Percentiles rank a stretch among this genome's conserved stretches.
phyloP scores from a whole-genome alignment of 2,329 filamentous ascomycete species.

The Colletotrichum spinosum region DNA sequence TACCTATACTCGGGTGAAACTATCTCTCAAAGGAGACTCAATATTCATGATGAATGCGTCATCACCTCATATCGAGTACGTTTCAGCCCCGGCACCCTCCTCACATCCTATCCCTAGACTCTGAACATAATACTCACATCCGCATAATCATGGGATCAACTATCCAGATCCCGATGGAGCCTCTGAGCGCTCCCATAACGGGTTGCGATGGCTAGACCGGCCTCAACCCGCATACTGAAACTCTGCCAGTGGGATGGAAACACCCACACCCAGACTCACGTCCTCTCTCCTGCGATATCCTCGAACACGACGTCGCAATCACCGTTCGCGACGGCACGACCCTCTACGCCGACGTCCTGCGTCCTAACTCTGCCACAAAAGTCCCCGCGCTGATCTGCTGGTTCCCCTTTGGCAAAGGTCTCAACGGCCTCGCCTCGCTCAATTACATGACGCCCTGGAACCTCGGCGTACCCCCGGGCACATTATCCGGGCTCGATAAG shows the following conservation, averaged over 20 bases:
- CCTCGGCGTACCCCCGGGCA: conserved; percentile 47
- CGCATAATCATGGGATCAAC: background rate
- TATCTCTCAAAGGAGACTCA: too few relatives aligned
- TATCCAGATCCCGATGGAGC: conserved; percentile 9
- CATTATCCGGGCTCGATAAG: conserved; percentile 42
- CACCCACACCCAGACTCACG: conserved; percentile 40
- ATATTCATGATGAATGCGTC: background rate
- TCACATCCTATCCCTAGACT: background rate
- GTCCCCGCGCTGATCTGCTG: conserved; percentile 57
- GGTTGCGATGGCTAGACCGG: conserved; percentile 40
- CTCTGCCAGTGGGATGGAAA: conserved; percentile 51
- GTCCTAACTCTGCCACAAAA: conserved; percentile 48
- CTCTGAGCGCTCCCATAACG: background rate
- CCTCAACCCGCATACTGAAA: conserved; percentile 49
- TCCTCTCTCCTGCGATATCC: conserved; percentile 42
- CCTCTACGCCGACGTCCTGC: conserved; percentile 58
- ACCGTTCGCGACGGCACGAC: conserved; percentile 52
- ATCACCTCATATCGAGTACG: background rate
- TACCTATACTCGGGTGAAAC: too few relatives aligned
- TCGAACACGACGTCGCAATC: conserved; percentile 57
- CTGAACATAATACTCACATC: background rate
- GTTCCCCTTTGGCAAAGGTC: conserved; percentile 59
- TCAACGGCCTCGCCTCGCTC: conserved; percentile 51
- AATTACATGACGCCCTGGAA: conserved; percentile 50
- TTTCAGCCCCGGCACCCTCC: background rate